phyloP scores from a whole-genome alignment of 495 filamentous ascomycete genomes.

The Mytilinidion resinicola region DNA sequence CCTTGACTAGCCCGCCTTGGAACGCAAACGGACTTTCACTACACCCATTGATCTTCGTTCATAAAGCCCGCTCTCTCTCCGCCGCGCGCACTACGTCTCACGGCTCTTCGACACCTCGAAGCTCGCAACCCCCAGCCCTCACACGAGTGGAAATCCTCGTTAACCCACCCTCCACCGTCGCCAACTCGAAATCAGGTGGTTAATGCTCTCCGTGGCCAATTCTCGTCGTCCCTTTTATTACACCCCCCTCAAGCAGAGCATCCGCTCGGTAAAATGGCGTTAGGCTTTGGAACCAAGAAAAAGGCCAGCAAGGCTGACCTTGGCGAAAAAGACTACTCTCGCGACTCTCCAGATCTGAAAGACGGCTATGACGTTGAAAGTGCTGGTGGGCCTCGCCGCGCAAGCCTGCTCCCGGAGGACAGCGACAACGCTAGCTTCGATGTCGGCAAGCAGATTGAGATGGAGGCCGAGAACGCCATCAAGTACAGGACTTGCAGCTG shows the following conservation, averaged over 20 bases:
- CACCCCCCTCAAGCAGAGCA: conserved; percentile 34
- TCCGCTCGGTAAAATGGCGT: conserved; percentile 50
- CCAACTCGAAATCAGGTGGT: conserved; percentile 26
- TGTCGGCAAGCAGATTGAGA: conserved; percentile 66
- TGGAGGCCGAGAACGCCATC: conserved; percentile 72
- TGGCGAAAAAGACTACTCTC: conserved; percentile 3
- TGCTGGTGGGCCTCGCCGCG: conserved; percentile 15
- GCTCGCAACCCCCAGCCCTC: neutral
- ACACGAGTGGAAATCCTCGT: conserved; percentile 10
- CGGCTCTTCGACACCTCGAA: no score
- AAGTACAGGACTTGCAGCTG: conserved; percentile 87
- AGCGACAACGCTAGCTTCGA: conserved; percentile 40
- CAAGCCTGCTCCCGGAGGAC: conserved; percentile 31
- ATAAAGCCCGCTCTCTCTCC: no score
- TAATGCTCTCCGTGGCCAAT: conserved; percentile 41
- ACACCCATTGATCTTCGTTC: no score
- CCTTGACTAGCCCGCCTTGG: no score
- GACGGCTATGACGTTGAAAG: conserved; percentile 25
- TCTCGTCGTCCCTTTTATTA: conserved; percentile 35
- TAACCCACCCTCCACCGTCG: neutral
- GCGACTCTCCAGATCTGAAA: neutral
- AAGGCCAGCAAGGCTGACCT: conserved; percentile 8
- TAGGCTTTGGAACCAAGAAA: conserved; percentile 28
- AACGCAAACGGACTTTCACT: no score
- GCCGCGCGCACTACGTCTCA: no score